Percentiles rank a stretch among this genome's conserved stretches.
Conservation (phyloP, 257 asterid genomes). For the Schizonepeta tenuifolia region DNA sequence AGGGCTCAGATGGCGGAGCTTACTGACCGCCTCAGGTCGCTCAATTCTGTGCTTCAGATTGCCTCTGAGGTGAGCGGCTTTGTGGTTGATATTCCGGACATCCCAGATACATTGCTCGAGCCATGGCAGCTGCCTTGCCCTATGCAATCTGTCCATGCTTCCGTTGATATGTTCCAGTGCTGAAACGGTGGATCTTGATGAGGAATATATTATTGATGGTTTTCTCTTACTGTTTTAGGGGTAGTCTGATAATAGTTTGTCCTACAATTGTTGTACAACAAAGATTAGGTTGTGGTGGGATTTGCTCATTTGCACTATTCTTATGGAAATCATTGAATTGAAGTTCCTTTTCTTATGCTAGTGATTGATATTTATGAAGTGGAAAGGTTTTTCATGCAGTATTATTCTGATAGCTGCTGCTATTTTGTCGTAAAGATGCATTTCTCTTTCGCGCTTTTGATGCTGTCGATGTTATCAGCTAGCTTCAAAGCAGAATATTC, state of each 20-base stretch:
- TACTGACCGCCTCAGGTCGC: conserved; percentile 50
- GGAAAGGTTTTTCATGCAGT: not conserved
- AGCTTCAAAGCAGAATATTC: not conserved
- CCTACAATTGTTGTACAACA: not conserved
- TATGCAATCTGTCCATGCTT: conserved; percentile 58
- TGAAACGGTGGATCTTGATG: conserved; percentile 40
- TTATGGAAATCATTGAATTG: not conserved
- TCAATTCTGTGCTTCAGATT: conserved; percentile 61
- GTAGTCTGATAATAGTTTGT: conserved; percentile 1
- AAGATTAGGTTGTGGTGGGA: conserved; percentile 18
- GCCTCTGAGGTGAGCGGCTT: conserved; percentile 74
- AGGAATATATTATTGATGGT: not conserved
- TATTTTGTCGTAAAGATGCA: not conserved
- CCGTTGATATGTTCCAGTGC: conserved; percentile 54
- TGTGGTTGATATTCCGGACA: conserved; percentile 65
- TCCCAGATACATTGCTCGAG: conserved; percentile 66
- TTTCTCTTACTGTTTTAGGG: not conserved
- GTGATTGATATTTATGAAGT: not conserved
- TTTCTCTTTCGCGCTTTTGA: not conserved
- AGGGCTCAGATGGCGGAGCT: conserved; percentile 65
- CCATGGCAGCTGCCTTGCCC: conserved; percentile 90
- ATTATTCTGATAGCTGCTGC: not conserved
- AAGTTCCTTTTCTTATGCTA: not conserved
- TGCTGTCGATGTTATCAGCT: not conserved
- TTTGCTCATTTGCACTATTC: conserved; percentile 14